phyloP scores from a whole-genome alignment of 2,329 filamentous ascomycete genomes.

The Colletotrichum tropicale region DNA sequence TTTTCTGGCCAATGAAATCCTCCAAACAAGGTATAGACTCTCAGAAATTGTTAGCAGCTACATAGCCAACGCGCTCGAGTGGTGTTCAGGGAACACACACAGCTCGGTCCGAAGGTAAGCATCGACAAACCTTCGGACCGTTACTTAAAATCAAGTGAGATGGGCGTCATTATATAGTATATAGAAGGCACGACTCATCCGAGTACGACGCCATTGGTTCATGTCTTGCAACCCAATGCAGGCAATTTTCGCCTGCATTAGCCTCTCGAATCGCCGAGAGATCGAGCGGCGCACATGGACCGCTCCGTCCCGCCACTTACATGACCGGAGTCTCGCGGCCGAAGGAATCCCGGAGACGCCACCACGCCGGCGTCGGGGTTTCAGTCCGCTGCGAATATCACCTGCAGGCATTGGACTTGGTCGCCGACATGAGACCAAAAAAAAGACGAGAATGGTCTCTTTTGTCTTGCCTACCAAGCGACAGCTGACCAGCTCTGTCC shows the following conservation, averaged over 20 bases:
- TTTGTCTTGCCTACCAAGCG: neutral
- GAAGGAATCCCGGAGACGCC: neutral
- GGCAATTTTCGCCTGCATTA: neutral
- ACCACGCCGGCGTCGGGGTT: neutral
- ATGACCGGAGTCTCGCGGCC: neutral
- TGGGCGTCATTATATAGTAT: neutral
- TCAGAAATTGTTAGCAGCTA: neutral
- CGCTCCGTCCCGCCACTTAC: neutral
- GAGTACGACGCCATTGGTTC: neutral
- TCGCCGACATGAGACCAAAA: neutral
- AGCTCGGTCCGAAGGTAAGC: neutral
- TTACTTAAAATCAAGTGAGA: neutral
- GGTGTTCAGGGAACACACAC: neutral
- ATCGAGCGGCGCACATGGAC: neutral
- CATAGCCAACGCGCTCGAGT: neutral
- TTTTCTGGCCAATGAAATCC: neutral
- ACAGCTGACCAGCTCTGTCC: neutral
- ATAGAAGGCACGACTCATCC: neutral
- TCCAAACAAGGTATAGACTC: neutral
- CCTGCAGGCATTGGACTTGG: neutral
- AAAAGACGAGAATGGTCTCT: neutral
- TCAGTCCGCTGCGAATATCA: neutral
- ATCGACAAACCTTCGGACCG: neutral
- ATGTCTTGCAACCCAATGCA: neutral
- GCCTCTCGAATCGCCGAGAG: neutral